Conservation (phyloP, 768 basidiomycete genomes). For the Strobilomyces dryophilus region DNA sequence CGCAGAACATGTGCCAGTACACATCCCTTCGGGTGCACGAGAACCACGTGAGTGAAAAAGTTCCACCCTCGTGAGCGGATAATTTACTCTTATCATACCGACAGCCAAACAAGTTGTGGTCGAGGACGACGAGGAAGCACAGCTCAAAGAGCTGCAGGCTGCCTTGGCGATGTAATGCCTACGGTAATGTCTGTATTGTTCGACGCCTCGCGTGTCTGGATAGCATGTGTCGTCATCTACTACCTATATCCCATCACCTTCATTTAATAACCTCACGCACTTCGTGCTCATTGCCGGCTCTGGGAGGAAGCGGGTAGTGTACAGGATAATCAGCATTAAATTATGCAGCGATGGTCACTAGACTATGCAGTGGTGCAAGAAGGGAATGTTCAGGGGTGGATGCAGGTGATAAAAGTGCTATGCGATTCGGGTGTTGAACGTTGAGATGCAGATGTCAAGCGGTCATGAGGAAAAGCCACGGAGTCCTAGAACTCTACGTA, state of each 20-base stretch:
- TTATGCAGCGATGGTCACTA: constrained; percentile 31
- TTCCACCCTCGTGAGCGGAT: not conserved
- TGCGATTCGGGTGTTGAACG: constrained; percentile 13
- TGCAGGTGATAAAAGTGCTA: constrained; percentile 23
- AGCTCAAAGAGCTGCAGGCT: constrained; percentile 87
- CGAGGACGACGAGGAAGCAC: constrained; percentile 90
- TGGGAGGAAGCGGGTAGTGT: constrained; percentile 28
- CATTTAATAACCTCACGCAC: constrained; percentile 27
- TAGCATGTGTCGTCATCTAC: constrained; percentile 27
- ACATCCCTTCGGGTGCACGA: constrained; percentile 63
- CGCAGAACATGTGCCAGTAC: constrained; percentile 87
- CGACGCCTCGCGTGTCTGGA: not conserved
- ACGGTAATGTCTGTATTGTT: constrained; percentile 2
- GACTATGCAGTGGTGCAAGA: constrained; percentile 24
- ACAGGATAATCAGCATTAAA: constrained; percentile 38
- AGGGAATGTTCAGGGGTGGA: constrained; percentile 20
- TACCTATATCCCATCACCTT: constrained; percentile 31
- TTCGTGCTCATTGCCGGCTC: constrained; percentile 19
- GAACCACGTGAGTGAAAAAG: constrained; percentile 44
- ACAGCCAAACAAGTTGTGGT: constrained; percentile 39
- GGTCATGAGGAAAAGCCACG: constrained; percentile 44
- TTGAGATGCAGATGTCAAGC: constrained; percentile 3
- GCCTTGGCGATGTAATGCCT: constrained; percentile 69
- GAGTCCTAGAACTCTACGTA: constrained; percentile 84
- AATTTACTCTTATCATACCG: constrained; percentile 1